These are phyloP conservation scores for Mortierella sp. DNA, from an alignment of 371 early-diverging fungal genomes.

Conservation along the genomic window DNA sequence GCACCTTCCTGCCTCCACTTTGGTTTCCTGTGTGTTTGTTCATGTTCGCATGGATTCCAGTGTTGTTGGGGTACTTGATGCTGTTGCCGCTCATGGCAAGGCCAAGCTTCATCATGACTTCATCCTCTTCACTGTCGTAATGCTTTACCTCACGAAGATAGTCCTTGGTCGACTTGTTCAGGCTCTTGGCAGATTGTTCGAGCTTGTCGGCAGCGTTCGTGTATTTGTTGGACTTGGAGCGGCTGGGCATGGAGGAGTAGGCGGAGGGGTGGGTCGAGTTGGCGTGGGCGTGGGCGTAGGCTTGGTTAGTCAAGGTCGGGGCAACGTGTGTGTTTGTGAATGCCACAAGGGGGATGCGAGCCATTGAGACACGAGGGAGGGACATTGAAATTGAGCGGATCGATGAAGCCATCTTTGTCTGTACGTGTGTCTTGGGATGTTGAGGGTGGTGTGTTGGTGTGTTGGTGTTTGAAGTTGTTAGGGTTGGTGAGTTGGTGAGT, in stretches of 20 bases:
- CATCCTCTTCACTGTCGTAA: constrained; percentile 39
- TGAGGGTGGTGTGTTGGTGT: neutral
- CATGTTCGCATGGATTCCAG: neutral
- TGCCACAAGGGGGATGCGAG: constrained; percentile 43
- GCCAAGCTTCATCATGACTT: constrained; percentile 31
- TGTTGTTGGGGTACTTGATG: neutral
- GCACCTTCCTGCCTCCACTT: constrained; percentile 10
- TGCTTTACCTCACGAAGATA: constrained; percentile 52
- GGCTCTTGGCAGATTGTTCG: constrained; percentile 21
- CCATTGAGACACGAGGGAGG: constrained; percentile 44
- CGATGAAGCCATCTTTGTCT: constrained; percentile 23
- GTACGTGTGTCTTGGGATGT: neutral
- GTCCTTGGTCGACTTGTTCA: constrained; percentile 24
- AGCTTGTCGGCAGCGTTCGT: constrained; percentile 18
- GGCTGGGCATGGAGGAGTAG: constrained; percentile 34
- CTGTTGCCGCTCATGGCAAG: constrained; percentile 28
- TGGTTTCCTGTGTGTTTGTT: neutral
- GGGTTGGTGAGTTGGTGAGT: neutral
- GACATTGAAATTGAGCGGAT: constrained; percentile 31
- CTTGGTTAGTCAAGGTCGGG: constrained; percentile 3
- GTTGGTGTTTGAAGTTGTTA: neutral
- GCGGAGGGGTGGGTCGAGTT: constrained; percentile 30
- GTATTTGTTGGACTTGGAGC: neutral
- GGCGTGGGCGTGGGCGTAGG: constrained; percentile 26
- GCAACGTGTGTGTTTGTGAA: constrained; percentile 26